Evolutionary conservation across 768 basidiomycete genomes (phyloP), one percentile per base, ranked within the genome.

Genomic region (Cytidiella melzeri): DNA sequence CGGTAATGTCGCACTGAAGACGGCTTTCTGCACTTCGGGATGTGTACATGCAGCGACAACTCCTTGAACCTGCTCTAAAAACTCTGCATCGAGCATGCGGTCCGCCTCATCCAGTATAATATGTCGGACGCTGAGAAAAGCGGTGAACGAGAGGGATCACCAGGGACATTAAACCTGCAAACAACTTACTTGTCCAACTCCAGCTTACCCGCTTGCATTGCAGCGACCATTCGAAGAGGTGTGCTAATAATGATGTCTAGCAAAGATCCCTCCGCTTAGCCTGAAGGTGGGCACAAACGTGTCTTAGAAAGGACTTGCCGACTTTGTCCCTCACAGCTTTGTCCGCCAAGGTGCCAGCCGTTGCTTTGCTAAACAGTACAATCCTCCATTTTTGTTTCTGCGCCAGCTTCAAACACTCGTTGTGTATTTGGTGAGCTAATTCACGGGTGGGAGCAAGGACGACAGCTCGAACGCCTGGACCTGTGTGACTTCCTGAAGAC

Each of bases 1-100:
- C 15, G 95, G 95, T 39, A 99, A 79, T 0, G 96, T 99, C 1
- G 96, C 96, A 57, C 91, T 93, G 65, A 98, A 92, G 18, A 97
- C 83, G 2, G 87, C 87, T 59, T 92, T 96, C 63, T 91, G 91
- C 1, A 93, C 54, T 1, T 70, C 65, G 2, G 79, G 64, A 61
- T 84, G 72, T 0, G 80, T 80, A 59, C 92, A 96, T 15, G 87
- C 79, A 2, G 77, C 78, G 11, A 94, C 67, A 45, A 98, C 83
- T 65, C 94, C 95, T 69, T 92, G 78, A 1, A 92, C 79, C 70
- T 98, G 95, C 9, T 79, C 70, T 47, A 92, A 69, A 66, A 99
- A 99, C 59, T 95, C 94, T 5, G 77, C 57, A 57, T 97, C 93
- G 20, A 98, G 73, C 61, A 99, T 80, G 25, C 93, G 82, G 62